Conservation (phyloP, 2,329 filamentous ascomycete species). For the Cladosporium sp. region DNA sequence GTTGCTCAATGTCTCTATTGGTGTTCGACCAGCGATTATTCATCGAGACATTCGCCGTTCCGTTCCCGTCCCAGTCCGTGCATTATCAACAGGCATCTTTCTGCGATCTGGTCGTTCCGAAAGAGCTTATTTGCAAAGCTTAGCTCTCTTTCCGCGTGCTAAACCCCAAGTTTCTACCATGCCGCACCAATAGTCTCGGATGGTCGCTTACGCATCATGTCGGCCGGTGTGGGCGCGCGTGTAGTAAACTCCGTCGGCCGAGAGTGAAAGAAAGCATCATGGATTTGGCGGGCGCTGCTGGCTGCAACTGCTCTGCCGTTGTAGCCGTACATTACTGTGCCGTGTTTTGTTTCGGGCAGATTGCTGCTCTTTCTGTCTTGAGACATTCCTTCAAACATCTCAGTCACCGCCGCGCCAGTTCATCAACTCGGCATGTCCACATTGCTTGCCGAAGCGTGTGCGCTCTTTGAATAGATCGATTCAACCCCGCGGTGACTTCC, state of each 20-base stretch:
- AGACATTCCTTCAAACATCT: constrained; percentile 2
- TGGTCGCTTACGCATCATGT: background rate
- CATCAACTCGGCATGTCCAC: constrained; percentile 2
- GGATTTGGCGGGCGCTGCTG: background rate
- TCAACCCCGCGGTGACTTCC: background rate
- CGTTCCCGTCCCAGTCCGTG: background rate
- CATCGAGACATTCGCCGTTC: background rate
- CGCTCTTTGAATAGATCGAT: constrained; percentile 4
- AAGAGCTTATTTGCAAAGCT: background rate
- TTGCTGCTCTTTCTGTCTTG: constrained; percentile 1
- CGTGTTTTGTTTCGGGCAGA: constrained; percentile 9
- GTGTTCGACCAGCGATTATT: background rate
- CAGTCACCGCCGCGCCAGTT: background rate
- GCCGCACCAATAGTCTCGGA: background rate
- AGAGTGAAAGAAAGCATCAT: background rate
- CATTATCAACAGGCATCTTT: no score
- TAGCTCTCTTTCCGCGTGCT: background rate
- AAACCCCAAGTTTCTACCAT: background rate
- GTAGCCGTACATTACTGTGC: background rate
- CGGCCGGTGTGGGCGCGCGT: background rate
- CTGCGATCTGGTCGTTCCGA: background rate
- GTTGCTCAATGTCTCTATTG: background rate
- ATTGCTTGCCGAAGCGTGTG: background rate
- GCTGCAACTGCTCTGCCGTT: no score
- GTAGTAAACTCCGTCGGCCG: background rate